Evolutionary conservation across 805 yeast genomes (phyloP), one percentile per base, ranked within the genome.

Genomic region (Yamadazyma kitorensis): DNA sequence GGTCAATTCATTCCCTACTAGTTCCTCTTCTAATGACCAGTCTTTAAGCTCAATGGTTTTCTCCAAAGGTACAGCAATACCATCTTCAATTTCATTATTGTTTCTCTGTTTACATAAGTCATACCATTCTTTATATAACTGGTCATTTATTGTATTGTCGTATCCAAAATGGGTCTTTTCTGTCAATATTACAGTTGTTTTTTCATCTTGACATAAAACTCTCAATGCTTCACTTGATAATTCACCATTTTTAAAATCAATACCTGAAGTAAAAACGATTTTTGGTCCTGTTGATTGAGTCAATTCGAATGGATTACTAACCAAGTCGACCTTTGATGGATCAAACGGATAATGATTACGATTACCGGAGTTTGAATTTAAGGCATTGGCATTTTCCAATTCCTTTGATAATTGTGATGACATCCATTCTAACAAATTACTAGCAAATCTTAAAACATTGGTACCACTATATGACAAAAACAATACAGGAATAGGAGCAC

Each of bases 371-470:
- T 40, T 47, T 5, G 43, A 39, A 12, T 39, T 33, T 5, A 45
- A 20, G 11, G 55, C 44, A 17, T 39, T 43, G 4, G 61, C 59
- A 23, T 54, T 61, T 50, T 87, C 95, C 91, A 96, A 88, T 29
- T 79, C 83, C 47, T 84, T 82, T 17, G 86, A 74, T n/a, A 88
- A 72, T n/a, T 81, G 72, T 0, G 91, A 76, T 0, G 95, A 80
- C 88, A 93, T 83, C 98, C 98, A 93, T 62, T 93, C 98, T 18
- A 91, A 61, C 82, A 93, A 84, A 36, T 88, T 83, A 10, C 86
- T 76, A 0, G 97, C 96, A 52, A 84, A 86, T 17, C 82, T 74
- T 37, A 93, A 57, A 4, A 82, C 72, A 49, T 91, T 79, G 3
- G 87, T 77, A 17, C 93, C 94, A 0, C 88, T 80, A 48, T 78